Evolutionary conservation across 495 filamentous ascomycete genomes (phyloP).

Genomic region (Neurospora sp.): DNA sequence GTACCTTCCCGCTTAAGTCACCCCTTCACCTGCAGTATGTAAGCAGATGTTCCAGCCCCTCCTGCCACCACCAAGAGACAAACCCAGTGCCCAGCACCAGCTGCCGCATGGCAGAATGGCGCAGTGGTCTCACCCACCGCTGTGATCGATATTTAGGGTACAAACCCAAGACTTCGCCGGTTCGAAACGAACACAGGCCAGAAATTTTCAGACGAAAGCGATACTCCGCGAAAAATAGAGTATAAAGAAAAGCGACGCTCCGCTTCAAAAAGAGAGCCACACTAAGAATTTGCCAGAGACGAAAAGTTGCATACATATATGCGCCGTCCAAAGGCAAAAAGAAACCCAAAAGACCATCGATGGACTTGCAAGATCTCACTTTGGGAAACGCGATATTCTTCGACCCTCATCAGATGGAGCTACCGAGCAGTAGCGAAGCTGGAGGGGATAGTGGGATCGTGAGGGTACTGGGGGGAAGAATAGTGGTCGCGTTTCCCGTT

Average conservation of each 20-base stretch:
- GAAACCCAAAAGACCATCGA: too few relatives aligned
- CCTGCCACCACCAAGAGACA: not conserved
- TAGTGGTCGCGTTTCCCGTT: not conserved
- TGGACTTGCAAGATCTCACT: not conserved
- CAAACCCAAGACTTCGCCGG: not conserved
- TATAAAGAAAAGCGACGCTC: too few relatives aligned
- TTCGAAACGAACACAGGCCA: not conserved
- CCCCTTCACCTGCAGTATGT: not conserved
- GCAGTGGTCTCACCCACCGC: not conserved
- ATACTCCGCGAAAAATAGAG: too few relatives aligned
- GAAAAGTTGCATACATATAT: too few relatives aligned
- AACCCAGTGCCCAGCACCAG: not conserved
- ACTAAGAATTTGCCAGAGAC: too few relatives aligned
- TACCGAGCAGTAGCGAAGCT: not conserved
- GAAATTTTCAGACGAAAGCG: not conserved
- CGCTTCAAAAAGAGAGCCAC: too few relatives aligned
- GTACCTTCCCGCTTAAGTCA: not conserved
- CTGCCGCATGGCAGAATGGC: not conserved
- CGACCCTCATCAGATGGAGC: not conserved
- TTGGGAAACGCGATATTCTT: not conserved
- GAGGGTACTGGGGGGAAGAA: not conserved
- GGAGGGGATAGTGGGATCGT: not conserved
- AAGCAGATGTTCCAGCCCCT: not conserved
- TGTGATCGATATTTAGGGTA: not conserved
- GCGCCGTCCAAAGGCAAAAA: too few relatives aligned